Conservation (phyloP, 108 stramenopile species). For the Parietichytrium sp. region DNA sequence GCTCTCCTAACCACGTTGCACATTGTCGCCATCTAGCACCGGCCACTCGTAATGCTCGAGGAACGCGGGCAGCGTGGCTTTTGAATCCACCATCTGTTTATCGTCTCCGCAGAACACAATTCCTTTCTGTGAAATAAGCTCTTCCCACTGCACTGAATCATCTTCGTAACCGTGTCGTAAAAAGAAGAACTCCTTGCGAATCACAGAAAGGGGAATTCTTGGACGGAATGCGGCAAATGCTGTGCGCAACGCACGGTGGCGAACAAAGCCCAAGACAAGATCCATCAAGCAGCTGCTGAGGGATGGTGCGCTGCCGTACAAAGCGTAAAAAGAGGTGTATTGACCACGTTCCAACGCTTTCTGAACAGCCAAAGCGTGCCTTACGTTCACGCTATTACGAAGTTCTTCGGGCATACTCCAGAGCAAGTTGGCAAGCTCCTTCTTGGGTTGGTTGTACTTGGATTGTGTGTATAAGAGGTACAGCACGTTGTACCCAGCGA, state of each 20-base stretch:
- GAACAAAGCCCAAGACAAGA: not conserved
- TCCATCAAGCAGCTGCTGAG: not conserved
- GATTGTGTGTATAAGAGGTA: constrained; percentile 59
- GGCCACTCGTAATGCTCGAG: constrained; percentile 21
- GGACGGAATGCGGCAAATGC: not conserved
- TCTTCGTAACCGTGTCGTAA: not conserved
- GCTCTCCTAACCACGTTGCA: too few species aligned
- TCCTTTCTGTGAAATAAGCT: not conserved
- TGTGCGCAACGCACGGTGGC: not conserved
- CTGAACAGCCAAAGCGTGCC: not conserved
- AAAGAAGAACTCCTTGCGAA: not conserved
- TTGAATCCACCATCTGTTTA: not conserved
- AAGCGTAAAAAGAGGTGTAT: not conserved
- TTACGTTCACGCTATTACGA: not conserved
- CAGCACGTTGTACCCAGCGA: constrained; percentile 61
- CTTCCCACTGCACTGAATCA: not conserved
- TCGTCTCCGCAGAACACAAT: too few species aligned
- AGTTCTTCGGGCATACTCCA: not conserved
- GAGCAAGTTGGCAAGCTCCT: not conserved
- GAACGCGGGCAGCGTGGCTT: not conserved
- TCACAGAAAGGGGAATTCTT: not conserved
- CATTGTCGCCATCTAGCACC: constrained; percentile 27
- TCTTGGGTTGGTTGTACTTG: constrained; percentile 22
- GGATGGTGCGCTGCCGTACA: not conserved
- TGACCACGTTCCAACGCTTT: not conserved